Percentiles rank a stretch among this genome's conserved stretches.
Evolutionary conservation across 2,329 filamentous ascomycete species (phyloP).

Genomic region (Sordariomycetes sp.): DNA sequence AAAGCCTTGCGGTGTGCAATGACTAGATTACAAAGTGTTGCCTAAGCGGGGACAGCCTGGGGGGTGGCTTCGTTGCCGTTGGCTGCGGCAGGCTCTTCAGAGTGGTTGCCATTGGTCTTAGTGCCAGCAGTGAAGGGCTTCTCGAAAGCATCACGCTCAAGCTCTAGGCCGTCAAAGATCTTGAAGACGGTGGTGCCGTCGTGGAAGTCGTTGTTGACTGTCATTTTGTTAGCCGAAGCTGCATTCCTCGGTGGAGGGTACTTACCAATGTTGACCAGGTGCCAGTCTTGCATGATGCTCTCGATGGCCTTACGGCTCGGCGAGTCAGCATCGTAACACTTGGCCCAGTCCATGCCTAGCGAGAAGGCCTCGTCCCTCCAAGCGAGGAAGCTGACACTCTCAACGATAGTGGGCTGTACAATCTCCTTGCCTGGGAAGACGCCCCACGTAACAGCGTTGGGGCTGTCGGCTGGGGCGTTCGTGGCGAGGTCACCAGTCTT

Average conservation of each 20-base stretch:
- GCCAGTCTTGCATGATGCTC: slow-evolving; percentile 81
- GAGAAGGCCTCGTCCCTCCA: slow-evolving; percentile 98
- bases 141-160: slow-evolving; percentile 31
- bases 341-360: slow-evolving; percentile 86
- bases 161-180: slow-evolving; percentile 69
- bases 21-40: slow-evolving; percentile 5
- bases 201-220: slow-evolving; percentile 98
- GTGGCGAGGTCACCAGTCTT: slow-evolving; percentile 73
- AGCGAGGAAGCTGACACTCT: slow-evolving; percentile 92
- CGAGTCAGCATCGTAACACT: slow-evolving; percentile 71
- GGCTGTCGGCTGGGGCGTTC: slow-evolving; percentile 76
- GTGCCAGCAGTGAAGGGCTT: background rate
- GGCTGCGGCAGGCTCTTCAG: background rate
- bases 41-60: slow-evolving; percentile 6
- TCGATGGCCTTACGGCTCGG: slow-evolving; percentile 75
- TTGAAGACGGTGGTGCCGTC: slow-evolving; percentile 72
- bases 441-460: slow-evolving; percentile 98
- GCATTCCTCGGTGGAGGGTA: slow-evolving; percentile 4
- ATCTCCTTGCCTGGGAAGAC: slow-evolving; percentile 99
- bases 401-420: slow-evolving; percentile 99
- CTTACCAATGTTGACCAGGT: slow-evolving; percentile 88
- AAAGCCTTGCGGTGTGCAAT: background rate
- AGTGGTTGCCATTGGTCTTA: slow-evolving; percentile 1
- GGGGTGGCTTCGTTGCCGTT: slow-evolving; percentile 6
- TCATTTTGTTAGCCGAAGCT: slow-evolving; percentile 5